Evolutionary conservation across 345 rosid genomes (phyloP).

Genomic region (Populus davidiana): DNA sequence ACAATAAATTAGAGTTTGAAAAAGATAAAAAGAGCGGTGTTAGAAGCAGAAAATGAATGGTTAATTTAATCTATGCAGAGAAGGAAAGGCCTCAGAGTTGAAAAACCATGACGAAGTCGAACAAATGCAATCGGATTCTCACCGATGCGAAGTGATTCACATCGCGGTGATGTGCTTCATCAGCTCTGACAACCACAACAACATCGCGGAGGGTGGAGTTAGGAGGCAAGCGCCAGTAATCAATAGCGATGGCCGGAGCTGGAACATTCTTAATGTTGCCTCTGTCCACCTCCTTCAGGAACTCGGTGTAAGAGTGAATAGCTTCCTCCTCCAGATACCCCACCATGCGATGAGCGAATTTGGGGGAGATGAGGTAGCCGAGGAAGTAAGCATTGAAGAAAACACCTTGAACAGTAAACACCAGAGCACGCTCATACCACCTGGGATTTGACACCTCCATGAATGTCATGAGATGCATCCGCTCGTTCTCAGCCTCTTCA

Average conservation of each 20-base stretch:
- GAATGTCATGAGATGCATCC: conserved; percentile 95
- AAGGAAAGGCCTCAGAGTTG: background rate
- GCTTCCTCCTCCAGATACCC: conserved; percentile 92
- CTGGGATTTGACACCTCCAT: conserved; percentile 74
- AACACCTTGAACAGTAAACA: conserved; percentile 66
- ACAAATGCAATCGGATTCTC: conserved; percentile 18
- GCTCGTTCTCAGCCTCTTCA: conserved; percentile 86
- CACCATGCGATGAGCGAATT: conserved; percentile 66
- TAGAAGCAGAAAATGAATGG: background rate
- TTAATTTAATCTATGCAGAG: no score
- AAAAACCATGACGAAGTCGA: background rate
- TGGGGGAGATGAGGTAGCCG: conserved; percentile 58
- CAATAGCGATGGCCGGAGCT: conserved; percentile 77
- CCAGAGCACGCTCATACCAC: conserved; percentile 77
- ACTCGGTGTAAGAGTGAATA: conserved; percentile 81
- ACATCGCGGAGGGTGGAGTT: conserved; percentile 70
- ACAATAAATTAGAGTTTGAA: background rate
- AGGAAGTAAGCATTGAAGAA: conserved; percentile 72
- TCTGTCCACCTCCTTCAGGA: conserved; percentile 48
- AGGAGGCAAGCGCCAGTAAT: conserved; percentile 75
- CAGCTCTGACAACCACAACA: conserved; percentile 71
- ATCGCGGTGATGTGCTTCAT: conserved; percentile 86
- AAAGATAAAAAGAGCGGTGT: background rate
- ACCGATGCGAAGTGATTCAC: conserved; percentile 87
- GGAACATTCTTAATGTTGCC: conserved; percentile 63